Percentiles rank a stretch among this genome's conserved stretches.
phyloP scores from a whole-genome alignment of 352 stramenopile genomes.

The Phytopythium chamaehyphon region DNA sequence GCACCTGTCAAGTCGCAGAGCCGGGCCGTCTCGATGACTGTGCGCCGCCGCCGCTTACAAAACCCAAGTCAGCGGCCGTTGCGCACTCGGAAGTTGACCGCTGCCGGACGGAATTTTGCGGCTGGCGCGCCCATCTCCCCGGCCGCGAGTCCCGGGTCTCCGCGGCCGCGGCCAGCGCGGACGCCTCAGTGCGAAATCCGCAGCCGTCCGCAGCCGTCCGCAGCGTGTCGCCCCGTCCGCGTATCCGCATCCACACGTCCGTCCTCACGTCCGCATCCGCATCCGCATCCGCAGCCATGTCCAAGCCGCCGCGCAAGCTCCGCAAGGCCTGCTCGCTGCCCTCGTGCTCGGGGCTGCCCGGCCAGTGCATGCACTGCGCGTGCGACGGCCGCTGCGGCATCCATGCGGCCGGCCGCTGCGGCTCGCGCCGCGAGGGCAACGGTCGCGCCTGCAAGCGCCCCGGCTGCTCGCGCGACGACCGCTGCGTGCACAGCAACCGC shows the following conservation, averaged over 20 bases:
- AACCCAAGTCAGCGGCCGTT: no score
- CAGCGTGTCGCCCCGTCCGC: no score
- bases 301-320: constrained; percentile 33
- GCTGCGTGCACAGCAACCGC: constrained; percentile 64
- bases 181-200: no score
- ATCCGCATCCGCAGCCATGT: no score
- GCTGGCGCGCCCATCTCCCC: no score
- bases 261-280: background rate
- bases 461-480: constrained; percentile 54
- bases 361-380: constrained; percentile 81
- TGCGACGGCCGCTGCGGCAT: constrained; percentile 67
- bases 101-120: constrained; percentile 2
- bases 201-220: no score
- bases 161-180: no score
- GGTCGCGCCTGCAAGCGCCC: constrained; percentile 61
- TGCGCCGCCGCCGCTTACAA: no score
- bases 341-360: constrained; percentile 43
- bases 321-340: constrained; percentile 68
- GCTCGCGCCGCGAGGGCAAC: constrained; percentile 54
- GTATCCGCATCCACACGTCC: background rate
- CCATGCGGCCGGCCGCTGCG: constrained; percentile 49
- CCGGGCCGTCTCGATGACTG: background rate
- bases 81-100: background rate
- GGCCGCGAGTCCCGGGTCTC: background rate
- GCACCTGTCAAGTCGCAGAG: constrained; percentile 6